These are phyloP conservation scores for Podaxis sp. DNA, from an alignment of 768 basidiomycete genomes.

Conservation along the genomic window DNA sequence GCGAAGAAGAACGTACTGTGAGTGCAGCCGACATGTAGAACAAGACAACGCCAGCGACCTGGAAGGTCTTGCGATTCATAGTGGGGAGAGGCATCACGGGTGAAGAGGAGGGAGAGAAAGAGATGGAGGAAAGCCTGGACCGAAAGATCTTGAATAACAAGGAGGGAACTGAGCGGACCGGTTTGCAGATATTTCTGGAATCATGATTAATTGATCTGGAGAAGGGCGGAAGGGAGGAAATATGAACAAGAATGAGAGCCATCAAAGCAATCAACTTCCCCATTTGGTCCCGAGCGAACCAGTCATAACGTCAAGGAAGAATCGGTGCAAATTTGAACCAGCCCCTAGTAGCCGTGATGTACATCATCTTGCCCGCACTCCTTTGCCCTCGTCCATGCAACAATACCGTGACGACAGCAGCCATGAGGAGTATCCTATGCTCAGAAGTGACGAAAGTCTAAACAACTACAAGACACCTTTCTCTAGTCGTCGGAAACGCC, in stretches of 20 bases:
- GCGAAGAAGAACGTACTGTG: slow-evolving; percentile 46
- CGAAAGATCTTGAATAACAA: neutral
- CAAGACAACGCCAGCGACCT: slow-evolving; percentile 67
- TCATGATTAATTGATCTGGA: neutral
- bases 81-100: slow-evolving; percentile 27
- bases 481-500: neutral
- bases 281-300: slow-evolving; percentile 9
- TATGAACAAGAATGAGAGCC: neutral
- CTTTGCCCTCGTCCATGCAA: slow-evolving; percentile 6
- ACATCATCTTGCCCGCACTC: neutral
- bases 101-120: slow-evolving; percentile 3
- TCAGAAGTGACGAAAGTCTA: neutral
- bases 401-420: neutral
- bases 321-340: no score
- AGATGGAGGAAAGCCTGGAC: neutral
- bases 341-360: no score
- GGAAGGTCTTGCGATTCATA: slow-evolving; percentile 34
- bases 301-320: neutral
- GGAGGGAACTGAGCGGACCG: slow-evolving; percentile 2
- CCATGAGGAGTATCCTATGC: slow-evolving; percentile 11
- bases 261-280: slow-evolving; percentile 1
- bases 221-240: neutral
- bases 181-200: slow-evolving; percentile 8
- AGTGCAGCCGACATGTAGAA: slow-evolving; percentile 81
- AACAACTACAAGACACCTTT: neutral